Evolutionary conservation across 1,284 basidiomycete genomes (phyloP), one percentile per base, ranked within the genome.

Genomic region (Moesziomyces sp.): DNA sequence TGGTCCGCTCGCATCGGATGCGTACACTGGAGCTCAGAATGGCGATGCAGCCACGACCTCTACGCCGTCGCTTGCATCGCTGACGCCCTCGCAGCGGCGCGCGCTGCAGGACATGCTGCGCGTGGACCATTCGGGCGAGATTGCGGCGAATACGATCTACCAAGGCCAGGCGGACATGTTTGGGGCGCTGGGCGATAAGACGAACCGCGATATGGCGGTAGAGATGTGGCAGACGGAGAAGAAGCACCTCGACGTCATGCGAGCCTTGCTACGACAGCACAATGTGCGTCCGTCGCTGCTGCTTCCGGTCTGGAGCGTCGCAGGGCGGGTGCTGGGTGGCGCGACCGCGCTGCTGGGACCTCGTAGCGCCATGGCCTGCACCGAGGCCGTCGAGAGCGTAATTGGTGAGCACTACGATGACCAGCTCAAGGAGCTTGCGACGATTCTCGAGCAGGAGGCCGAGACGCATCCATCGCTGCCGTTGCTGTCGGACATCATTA

Each of bases 371-470:
- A 98, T 98, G 95, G 95, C 95, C 3, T 97, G 94, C 78, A 98
- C 95, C 0, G 95, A 98, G 84, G 95, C 95, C 0, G 94, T 98
- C 5, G 95, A 98, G 85, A 97, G 94, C 0, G 93, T 94, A 51
- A 98, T 98, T 58, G 95, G 95, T 28, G 95, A 98, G 84, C 95
- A 98, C 84, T 98, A 98, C 80, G 93, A 97, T 84, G 94, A 97
- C 42, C 81, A 83, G 64, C 38, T 83, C 8, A 70, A 64, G 19
- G 77, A 79, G 52, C 59, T 83, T 6, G 44, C 51, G 10, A 51
- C 48, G 0, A 78, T 81, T 13, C 45, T 58, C 13, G 45, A 73
- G 28, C 61, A 63, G 18, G 71, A 64, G n/a, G 40, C n/a, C 21
- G 19, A n/a, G 19, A 21, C 35, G n/a, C 87, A 88, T 66, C 91